These are phyloP conservation scores for Limtongia smithiae DNA, from an alignment of 805 yeast species.

Conservation along the genomic window DNA sequence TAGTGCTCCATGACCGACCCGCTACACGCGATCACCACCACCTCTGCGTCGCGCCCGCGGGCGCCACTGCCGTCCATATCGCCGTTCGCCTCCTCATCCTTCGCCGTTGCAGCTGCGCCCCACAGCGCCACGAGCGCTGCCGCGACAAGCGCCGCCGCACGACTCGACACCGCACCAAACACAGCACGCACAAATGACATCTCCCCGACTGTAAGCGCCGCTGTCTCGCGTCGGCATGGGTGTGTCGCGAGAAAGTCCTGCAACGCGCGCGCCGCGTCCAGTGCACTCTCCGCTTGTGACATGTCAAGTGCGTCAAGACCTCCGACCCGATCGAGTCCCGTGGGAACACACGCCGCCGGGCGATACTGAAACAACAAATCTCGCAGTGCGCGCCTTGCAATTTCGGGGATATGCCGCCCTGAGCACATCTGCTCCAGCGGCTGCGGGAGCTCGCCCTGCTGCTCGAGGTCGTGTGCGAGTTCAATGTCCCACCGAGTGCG, in stretches of 20 bases:
- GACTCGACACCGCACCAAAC: conserved; percentile 34
- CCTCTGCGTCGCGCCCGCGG: conserved; percentile 19
- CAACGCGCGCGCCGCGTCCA: conserved; percentile 29
- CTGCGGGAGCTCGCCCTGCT: conserved; percentile 80
- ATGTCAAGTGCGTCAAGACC: conserved; percentile 32
- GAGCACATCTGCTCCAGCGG: conserved; percentile 82
- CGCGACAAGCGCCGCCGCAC: conserved; percentile 38
- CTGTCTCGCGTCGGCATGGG: conserved; percentile 11
- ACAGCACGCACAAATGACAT: conserved; percentile 30
- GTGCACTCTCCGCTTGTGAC: conserved; percentile 32
- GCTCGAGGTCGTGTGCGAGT: conserved; percentile 58
- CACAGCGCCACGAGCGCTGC: conserved; percentile 29
- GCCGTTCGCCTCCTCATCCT: conserved; percentile 9
- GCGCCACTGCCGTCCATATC: conserved; percentile 17
- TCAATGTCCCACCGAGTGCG: conserved; percentile 67
- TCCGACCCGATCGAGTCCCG: conserved; percentile 30
- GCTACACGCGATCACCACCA: conserved; percentile 33
- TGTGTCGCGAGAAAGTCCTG: conserved; percentile 25
- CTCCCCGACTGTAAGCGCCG: conserved; percentile 25
- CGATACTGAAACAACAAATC: conserved; percentile 51
- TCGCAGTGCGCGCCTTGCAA: conserved; percentile 64
- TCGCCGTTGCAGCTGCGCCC: conserved; percentile 31
- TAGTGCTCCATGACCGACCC: conserved; percentile 38
- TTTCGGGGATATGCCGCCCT: conserved; percentile 87
- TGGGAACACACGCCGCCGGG: conserved; percentile 20